Evolutionary conservation across 2,329 filamentous ascomycete species (phyloP).

Genomic region (Sporothrix phasma): DNA sequence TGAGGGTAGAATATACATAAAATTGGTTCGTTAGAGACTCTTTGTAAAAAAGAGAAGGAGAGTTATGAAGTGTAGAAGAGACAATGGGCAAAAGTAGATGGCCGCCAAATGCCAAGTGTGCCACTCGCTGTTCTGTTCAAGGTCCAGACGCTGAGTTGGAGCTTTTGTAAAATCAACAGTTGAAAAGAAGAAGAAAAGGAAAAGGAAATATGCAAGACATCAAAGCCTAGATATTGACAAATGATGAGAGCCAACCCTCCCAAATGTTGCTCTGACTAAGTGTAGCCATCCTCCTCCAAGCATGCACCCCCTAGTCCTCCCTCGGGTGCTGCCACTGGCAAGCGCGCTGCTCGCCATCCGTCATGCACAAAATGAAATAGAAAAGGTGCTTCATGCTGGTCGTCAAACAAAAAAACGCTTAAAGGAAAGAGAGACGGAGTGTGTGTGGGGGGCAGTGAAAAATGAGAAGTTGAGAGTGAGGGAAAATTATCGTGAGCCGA

Average conservation of each 20-base stretch:
- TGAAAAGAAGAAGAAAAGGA: not conserved
- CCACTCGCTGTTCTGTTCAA: not conserved
- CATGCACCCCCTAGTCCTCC: not conserved
- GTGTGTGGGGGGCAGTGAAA: too few species aligned
- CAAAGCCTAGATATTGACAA: conserved; percentile 1
- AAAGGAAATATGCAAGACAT: not conserved
- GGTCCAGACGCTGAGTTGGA: not conserved
- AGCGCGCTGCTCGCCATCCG: conserved; percentile 3
- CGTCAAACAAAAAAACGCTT: conserved; percentile 15
- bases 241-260: not conserved
- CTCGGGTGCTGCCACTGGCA: not conserved
- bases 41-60: not conserved
- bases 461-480: not conserved
- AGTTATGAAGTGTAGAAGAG: not conserved
- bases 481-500: not conserved
- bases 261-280: not conserved
- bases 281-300: not conserved
- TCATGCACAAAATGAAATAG: conserved; percentile 9
- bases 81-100: not conserved
- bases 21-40: conserved; percentile 15
- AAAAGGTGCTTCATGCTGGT: conserved; percentile 14
- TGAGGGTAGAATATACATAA: conserved; percentile 8
- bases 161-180: conserved; percentile 5
- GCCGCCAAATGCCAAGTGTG: conserved; percentile 6
- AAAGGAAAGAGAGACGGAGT: too few species aligned